These are phyloP conservation scores for Septoria linicola DNA, from an alignment of 2,329 filamentous ascomycete genomes.

Conservation along the genomic window DNA sequence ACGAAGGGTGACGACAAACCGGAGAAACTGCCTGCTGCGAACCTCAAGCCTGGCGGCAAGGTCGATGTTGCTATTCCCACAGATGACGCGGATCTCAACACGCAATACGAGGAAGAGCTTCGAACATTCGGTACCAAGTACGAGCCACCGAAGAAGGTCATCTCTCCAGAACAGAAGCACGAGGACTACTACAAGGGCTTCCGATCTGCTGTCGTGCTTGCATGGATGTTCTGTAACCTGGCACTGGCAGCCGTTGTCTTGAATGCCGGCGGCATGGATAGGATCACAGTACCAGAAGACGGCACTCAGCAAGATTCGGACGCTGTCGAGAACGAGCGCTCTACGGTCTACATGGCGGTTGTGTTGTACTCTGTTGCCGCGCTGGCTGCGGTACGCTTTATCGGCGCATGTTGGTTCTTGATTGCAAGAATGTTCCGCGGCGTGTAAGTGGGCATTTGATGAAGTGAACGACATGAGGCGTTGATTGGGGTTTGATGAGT, in stretches of 20 bases:
- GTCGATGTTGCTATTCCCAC: conserved; percentile 83
- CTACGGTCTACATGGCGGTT: conserved; percentile 80
- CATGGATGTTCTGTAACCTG: conserved; percentile 97
- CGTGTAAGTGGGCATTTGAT: conserved; percentile 27
- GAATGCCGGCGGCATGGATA: conserved; percentile 46
- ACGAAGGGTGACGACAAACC: conserved; percentile 98
- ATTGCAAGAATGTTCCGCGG: conserved; percentile 78
- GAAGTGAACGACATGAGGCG: too few species aligned
- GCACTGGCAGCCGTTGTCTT: conserved; percentile 82
- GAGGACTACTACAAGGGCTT: conserved; percentile 99
- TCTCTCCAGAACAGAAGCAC: conserved; percentile 71
- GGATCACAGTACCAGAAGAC: conserved; percentile 34
- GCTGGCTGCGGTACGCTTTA: conserved; percentile 79
- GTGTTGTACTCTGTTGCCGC: conserved; percentile 87
- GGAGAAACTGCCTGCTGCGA: conserved; percentile 83
- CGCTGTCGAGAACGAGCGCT: conserved; percentile 55
- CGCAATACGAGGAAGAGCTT: conserved; percentile 87
- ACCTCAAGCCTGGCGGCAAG: conserved; percentile 89
- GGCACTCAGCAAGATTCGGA: conserved; percentile 36
- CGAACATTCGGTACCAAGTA: conserved; percentile 71
- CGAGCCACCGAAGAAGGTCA: conserved; percentile 66
- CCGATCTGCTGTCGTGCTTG: conserved; percentile 82
- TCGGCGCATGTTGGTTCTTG: conserved; percentile 89
- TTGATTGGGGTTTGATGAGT: background rate
- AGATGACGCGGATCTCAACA: conserved; percentile 91